These are phyloP conservation scores for Piloderma croceum DNA, from an alignment of 768 basidiomycete species.

Conservation along the genomic window DNA sequence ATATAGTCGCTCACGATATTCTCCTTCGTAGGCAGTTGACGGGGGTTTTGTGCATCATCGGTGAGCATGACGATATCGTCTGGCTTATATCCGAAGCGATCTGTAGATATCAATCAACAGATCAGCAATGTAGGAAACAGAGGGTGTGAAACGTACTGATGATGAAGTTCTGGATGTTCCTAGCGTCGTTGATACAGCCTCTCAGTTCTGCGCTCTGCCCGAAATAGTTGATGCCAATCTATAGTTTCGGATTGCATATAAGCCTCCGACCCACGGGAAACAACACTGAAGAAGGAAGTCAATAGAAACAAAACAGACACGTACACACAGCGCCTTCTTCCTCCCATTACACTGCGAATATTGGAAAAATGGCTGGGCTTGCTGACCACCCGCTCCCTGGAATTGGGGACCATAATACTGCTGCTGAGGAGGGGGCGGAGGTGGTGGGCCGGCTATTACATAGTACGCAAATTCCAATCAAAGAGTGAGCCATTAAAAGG, in stretches of 20 bases:
- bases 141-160: conserved; percentile 44
- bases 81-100: conserved; percentile 56
- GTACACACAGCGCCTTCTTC: conserved; percentile 83
- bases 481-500: conserved; percentile 8
- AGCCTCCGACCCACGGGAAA: neutral
- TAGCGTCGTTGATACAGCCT: conserved; percentile 91
- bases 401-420: conserved; percentile 63
- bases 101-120: conserved; percentile 23
- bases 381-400: conserved; percentile 38
- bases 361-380: conserved; percentile 65
- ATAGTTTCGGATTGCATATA: too few relatives aligned
- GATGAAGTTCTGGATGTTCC: conserved; percentile 76
- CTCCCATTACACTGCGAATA: conserved; percentile 86
- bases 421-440: conserved; percentile 46
- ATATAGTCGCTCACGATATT: conserved; percentile 61
- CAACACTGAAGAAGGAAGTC: neutral
- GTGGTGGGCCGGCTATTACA: conserved; percentile 34
- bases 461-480: neutral
- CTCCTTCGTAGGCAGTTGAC: conserved; percentile 63
- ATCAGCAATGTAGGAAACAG: neutral
- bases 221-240: conserved; percentile 90
- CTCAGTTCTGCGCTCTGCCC: conserved; percentile 60
- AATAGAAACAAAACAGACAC: conserved; percentile 18
- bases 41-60: conserved; percentile 62
- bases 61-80: conserved; percentile 85